These are phyloP conservation scores for Aspergillus sparsus DNA, from an alignment of 495 filamentous ascomycete genomes.

Conservation along the genomic window DNA sequence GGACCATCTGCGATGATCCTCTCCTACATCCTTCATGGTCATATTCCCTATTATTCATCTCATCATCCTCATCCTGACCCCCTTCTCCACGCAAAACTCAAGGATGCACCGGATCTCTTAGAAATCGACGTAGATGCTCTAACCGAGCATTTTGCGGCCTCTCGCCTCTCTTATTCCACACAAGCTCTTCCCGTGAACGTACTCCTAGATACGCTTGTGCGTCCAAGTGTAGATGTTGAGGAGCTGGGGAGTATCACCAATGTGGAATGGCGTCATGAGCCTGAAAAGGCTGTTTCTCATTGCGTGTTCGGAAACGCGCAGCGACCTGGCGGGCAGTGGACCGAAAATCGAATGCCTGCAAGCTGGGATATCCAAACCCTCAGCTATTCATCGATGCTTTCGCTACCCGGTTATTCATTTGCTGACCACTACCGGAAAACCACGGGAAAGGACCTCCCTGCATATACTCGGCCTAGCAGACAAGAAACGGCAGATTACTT, in stretches of 20 bases:
- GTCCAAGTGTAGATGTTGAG: conserved; percentile 64
- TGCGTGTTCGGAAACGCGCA: conserved; percentile 57
- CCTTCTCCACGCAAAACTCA: conserved; percentile 58
- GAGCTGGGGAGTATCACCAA: conserved; percentile 51
- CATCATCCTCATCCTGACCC: conserved; percentile 60
- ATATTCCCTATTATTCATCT: conserved; percentile 59
- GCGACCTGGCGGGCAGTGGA: conserved; percentile 64
- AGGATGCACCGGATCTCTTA: conserved; percentile 43
- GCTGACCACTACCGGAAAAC: conserved; percentile 50
- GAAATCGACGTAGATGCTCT: conserved; percentile 48
- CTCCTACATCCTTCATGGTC: conserved; percentile 67
- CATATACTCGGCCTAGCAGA: conserved; percentile 60
- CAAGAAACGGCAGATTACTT: conserved; percentile 61
- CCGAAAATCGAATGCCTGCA: conserved; percentile 54
- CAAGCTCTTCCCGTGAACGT: conserved; percentile 67
- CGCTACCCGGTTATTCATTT: conserved; percentile 64
- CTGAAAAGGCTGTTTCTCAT: conserved; percentile 56
- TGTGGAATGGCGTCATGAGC: conserved; percentile 56
- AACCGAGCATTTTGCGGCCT: conserved; percentile 63
- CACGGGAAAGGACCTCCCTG: conserved; percentile 46
- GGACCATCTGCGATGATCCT: conserved; percentile 68
- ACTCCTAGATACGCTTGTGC: conserved; percentile 63
- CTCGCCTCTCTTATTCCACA: conserved; percentile 62
- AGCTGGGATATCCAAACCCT: conserved; percentile 60
- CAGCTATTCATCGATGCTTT: conserved; percentile 69